A percentile compares a stretch with the other conserved stretches of the same genome.
Conservation (phyloP, 139 green algal genomes). For the Gonium pectorale region DNA sequence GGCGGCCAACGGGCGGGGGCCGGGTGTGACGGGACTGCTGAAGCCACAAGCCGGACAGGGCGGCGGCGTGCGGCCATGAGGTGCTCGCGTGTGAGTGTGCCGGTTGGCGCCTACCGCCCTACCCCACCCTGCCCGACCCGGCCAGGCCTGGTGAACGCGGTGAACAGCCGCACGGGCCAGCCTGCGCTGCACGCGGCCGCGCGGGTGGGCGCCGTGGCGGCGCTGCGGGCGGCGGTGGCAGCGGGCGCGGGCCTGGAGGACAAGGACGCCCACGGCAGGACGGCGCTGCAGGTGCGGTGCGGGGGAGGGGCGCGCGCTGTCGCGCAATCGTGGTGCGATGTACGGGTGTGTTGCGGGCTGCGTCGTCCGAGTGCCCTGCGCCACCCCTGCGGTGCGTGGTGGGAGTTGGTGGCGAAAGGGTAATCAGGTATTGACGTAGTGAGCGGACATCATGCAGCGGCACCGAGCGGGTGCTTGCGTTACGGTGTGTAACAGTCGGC, state of each 20-base stretch:
- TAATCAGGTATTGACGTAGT: no score
- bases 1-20: no score
- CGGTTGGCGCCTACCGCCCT: not conserved
- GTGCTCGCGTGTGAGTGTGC: not conserved
- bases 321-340: no score
- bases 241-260: slow-evolving; percentile 38
- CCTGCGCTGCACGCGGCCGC: slow-evolving; percentile 41
- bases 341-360: no score
- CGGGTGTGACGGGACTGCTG: not conserved
- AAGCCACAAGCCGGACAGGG: no score
- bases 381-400: no score
- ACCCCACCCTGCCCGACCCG: not conserved
- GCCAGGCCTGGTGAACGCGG: not conserved
- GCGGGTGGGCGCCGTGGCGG: slow-evolving; percentile 6
- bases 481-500: no score
- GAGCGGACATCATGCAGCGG: no score
- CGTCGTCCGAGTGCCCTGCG: no score
- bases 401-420: no score
- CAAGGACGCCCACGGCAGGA: slow-evolving; percentile 44
- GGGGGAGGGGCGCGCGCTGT: not conserved
- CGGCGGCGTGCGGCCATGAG: no score
- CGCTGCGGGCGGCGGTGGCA: slow-evolving; percentile 30
- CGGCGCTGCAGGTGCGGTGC: slow-evolving; percentile 38
- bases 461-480: no score
- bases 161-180: slow-evolving; percentile 26